A percentile compares a stretch with the other conserved stretches of the same genome.
These are phyloP conservation scores for Suillus subluteus DNA, from an alignment of 768 basidiomycete genomes.

Conservation along the genomic window DNA sequence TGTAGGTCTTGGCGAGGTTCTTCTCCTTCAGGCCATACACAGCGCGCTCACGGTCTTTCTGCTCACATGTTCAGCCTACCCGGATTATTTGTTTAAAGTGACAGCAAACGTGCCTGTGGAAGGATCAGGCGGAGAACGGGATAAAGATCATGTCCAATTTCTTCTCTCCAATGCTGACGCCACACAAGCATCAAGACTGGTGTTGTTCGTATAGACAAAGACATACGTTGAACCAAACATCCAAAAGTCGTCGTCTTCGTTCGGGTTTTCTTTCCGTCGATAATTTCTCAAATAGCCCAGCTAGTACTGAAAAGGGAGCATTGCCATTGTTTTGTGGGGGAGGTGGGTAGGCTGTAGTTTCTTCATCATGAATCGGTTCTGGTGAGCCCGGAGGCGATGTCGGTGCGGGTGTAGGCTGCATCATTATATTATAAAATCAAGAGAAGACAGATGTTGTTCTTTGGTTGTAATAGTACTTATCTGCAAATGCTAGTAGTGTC, in stretches of 20 bases:
- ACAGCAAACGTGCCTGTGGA: conserved; percentile 67
- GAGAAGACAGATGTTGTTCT: not conserved
- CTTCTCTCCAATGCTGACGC: conserved; percentile 78
- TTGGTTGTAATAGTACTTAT: not conserved
- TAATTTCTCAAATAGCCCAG: conserved; percentile 75
- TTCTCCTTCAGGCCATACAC: conserved; percentile 96
- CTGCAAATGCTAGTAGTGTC: not conserved
- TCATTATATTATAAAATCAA: conserved; percentile 28
- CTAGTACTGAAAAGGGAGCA: conserved; percentile 70
- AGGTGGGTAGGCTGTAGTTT: conserved; percentile 45
- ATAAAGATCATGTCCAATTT: conserved; percentile 87
- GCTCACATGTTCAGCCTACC: conserved; percentile 16
- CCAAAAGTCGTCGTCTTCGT: conserved; percentile 68
- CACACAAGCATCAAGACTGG: conserved; percentile 21
- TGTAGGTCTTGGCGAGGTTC: conserved; percentile 90
- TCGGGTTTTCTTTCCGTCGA: conserved; percentile 75
- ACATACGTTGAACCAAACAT: conserved; percentile 81
- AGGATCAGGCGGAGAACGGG: conserved; percentile 88
- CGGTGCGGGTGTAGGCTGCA: conserved; percentile 73
- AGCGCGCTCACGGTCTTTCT: conserved; percentile 94
- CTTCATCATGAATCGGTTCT: conserved; percentile 24
- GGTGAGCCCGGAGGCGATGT: conserved; percentile 60
- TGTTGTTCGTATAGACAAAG: not conserved
- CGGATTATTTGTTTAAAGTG: not conserved
- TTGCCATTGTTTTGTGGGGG: conserved; percentile 71